These are phyloP conservation scores for Hypoxylon subgilvum DNA, from an alignment of 495 filamentous ascomycete genomes.

Conservation along the genomic window DNA sequence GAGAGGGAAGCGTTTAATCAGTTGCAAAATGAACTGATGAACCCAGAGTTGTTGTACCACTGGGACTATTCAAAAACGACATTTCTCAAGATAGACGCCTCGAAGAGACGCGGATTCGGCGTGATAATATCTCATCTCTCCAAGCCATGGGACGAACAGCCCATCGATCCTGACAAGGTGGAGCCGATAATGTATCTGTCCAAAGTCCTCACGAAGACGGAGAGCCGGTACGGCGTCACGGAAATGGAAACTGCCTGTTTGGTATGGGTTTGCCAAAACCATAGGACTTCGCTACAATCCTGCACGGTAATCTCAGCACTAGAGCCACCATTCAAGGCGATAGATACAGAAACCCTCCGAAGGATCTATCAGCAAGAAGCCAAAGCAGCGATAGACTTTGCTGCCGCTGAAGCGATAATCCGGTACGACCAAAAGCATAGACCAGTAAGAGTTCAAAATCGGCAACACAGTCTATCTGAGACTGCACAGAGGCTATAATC, in stretches of 20 bases:
- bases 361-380: no score
- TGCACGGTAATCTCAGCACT: no score
- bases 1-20: background rate
- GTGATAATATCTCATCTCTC: background rate
- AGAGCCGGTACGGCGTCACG: background rate
- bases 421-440: no score
- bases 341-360: no score
- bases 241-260: slow-evolving; percentile 3
- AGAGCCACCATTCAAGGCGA: no score
- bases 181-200: background rate
- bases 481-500: no score
- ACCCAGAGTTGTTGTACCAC: background rate
- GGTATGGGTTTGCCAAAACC: background rate
- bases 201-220: background rate
- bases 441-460: no score
- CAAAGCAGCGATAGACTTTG: no score
- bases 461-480: no score
- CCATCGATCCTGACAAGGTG: background rate
- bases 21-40: background rate
- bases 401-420: no score
- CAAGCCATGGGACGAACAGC: background rate
- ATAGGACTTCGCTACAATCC: no score
- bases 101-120: background rate
- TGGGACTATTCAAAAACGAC: background rate
- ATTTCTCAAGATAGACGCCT: slow-evolving; percentile 4